Percentiles rank a stretch among this genome's conserved stretches.
These are phyloP conservation scores for Hyphodiscus sp. DNA, from an alignment of 2,329 filamentous ascomycete genomes.

Conservation along the genomic window DNA sequence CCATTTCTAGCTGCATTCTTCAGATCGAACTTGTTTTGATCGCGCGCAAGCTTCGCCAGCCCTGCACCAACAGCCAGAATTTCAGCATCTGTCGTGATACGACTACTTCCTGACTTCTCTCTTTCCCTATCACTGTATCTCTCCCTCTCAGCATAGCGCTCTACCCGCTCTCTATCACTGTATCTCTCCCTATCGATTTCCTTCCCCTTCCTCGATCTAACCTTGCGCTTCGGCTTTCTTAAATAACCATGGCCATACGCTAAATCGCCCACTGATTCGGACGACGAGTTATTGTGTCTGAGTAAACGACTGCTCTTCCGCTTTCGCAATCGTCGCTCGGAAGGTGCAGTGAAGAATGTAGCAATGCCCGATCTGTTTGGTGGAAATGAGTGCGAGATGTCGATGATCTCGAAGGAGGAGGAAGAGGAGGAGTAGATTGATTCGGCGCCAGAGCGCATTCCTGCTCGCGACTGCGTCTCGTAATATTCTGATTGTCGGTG, in stretches of 20 bases:
- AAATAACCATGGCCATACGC: constrained; percentile 58
- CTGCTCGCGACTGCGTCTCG: constrained; percentile 5
- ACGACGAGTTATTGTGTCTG: constrained; percentile 56
- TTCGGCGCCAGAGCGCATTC: constrained; percentile 15
- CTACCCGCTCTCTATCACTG: constrained; percentile 11
- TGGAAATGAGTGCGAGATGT: constrained; percentile 54
- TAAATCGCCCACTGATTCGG: constrained; percentile 60
- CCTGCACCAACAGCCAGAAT: constrained; percentile 42
- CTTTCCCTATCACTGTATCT: constrained; percentile 7
- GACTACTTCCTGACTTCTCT: not conserved
- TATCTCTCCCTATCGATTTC: constrained; percentile 23
- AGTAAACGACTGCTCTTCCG: constrained; percentile 46
- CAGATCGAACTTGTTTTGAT: constrained; percentile 31
- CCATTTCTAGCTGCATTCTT: constrained; percentile 26
- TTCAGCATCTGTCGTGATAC: constrained; percentile 36
- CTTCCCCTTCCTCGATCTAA: constrained; percentile 23
- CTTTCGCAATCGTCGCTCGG: constrained; percentile 43
- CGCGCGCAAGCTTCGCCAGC: constrained; percentile 39
- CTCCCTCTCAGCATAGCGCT: constrained; percentile 8
- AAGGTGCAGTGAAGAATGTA: constrained; percentile 57
- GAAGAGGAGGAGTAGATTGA: constrained; percentile 17
- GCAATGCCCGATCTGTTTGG: constrained; percentile 45
- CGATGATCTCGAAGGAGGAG: constrained; percentile 39
- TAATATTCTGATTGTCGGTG: constrained; percentile 11
- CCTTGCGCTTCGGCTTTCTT: constrained; percentile 21